Evolutionary conservation across 495 filamentous ascomycete species (phyloP).

Genomic region (Podospora australis): DNA sequence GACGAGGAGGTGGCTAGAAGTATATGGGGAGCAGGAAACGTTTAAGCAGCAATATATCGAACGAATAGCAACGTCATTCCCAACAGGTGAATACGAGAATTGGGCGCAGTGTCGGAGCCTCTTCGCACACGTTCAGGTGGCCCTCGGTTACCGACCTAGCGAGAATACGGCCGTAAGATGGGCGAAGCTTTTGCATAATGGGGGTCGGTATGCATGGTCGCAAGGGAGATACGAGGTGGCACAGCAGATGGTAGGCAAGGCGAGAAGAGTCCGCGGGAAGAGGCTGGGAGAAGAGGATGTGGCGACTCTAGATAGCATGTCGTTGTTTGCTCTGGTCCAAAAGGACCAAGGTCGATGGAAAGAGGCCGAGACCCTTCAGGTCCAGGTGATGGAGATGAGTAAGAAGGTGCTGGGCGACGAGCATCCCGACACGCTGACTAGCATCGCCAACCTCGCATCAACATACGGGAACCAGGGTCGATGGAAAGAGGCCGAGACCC

Average conservation of each 20-base stretch:
- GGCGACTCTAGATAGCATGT: constrained; percentile 20
- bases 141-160: constrained; percentile 10
- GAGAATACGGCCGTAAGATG: constrained; percentile 9
- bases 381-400: constrained; percentile 27
- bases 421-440: constrained; percentile 35
- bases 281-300: constrained; percentile 31
- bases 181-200: constrained; percentile 18
- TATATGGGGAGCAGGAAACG: constrained; percentile 25
- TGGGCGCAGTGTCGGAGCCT: not conserved
- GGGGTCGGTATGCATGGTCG: constrained; percentile 17
- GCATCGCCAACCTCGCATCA: constrained; percentile 22
- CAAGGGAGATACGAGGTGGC: constrained; percentile 18
- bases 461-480: constrained; percentile 7
- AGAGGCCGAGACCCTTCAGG: constrained; percentile 28
- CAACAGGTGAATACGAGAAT: constrained; percentile 23
- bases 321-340: constrained; percentile 19
- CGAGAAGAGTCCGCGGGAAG: constrained; percentile 15
- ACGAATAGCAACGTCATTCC: constrained; percentile 33
- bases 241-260: constrained; percentile 11
- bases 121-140: constrained; percentile 12
- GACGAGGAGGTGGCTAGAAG: constrained; percentile 36
- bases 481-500: not conserved
- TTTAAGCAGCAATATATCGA: constrained; percentile 30
- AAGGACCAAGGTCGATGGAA: constrained; percentile 28
- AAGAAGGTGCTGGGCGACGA: constrained; percentile 30